A percentile compares a stretch with the other conserved stretches of the same genome.
Evolutionary conservation across 1,284 basidiomycete species (phyloP).

Genomic region (Ustilago vetiveriae): DNA sequence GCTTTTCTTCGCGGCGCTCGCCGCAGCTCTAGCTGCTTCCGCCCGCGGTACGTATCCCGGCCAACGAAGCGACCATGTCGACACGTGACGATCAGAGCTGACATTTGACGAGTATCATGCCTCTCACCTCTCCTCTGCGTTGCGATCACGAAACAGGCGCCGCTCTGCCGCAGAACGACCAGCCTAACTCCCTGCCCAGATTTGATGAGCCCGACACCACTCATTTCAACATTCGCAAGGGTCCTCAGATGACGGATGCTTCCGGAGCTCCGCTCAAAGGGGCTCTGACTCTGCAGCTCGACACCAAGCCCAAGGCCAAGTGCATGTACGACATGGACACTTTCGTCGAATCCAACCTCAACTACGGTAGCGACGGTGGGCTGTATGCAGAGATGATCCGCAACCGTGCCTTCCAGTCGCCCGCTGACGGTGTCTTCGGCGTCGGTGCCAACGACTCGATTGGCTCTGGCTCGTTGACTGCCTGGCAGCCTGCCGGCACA

Average conservation of each 20-base stretch:
- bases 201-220: not conserved
- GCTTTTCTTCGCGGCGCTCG: constrained; percentile 20
- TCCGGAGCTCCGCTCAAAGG: constrained; percentile 4
- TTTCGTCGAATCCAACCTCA: constrained; percentile 51
- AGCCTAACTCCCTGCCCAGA: not conserved
- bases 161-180: not conserved
- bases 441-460: constrained; percentile 20
- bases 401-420: constrained; percentile 53
- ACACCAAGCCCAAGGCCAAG: constrained; percentile 26
- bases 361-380: constrained; percentile 55
- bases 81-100: constrained; percentile 11
- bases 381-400: constrained; percentile 56
- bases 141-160: not conserved
- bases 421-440: constrained; percentile 24
- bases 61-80: not conserved
- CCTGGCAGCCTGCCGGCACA: constrained; percentile 30
- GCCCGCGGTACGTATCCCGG: constrained; percentile 15
- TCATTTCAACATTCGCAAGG: constrained; percentile 3
- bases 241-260: constrained; percentile 14
- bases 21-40: constrained; percentile 13
- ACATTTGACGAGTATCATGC: not conserved
- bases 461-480: constrained; percentile 40
- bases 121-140: not conserved
- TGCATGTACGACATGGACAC: constrained; percentile 53
- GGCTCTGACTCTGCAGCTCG: constrained; percentile 13